Base-by-base conservation (phyloP, 1,284 basidiomycete species). In the Chondrostereum purpureum region DNA sequence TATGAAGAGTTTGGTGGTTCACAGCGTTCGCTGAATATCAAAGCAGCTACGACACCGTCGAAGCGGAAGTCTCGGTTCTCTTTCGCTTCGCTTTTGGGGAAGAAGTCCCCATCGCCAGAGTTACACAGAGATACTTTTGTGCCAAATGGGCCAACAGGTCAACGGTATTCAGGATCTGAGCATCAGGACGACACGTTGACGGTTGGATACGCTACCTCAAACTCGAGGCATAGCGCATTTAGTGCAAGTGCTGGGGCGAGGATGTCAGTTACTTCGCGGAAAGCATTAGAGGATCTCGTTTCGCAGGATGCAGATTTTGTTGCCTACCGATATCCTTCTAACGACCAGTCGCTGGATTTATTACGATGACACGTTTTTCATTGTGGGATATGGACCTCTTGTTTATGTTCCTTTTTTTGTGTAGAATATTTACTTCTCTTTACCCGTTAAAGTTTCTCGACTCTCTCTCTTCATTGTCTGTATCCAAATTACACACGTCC, bases 291-390 rank as follows among this genome's bases (percentile, higher is more conserved):
- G 53, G 78, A 82, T 52, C 69, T 86, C n/a, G 85, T 90, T 20
- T 73, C 83, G 20, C 88, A 86, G 62, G 85, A 88, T 58, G 64
- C 77, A 2, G 82, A 89, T 20, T 89, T 90, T 57, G 80, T 89
- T 49, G 85, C 87, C 2, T 89, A 89, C 60, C 77, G 87, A 31
- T 90, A 90, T 62, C 88, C 88, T 6, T 88, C 84, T 11, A 77
- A 73, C 50, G 80, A 84, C 51, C 78, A 83, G 49, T 71, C 65
- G 44, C 64, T 76, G 49, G 78, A 81, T 58, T 65, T 83, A 38
- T 53, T 83, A 48, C 74, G 74, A 57, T 82, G 38, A 39, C 43
- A 46, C 43, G 51, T 24, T 21, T 43, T n/a, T 38, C 46, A 50
- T n/a, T n/a, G n/a, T n/a, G n/a, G n/a, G n/a, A n/a, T n/a, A n/a